A percentile compares a stretch with the other conserved stretches of the same genome.
These are phyloP conservation scores for Hypericum perforatum DNA, from an alignment of 345 rosid species.

Conservation along the genomic window DNA sequence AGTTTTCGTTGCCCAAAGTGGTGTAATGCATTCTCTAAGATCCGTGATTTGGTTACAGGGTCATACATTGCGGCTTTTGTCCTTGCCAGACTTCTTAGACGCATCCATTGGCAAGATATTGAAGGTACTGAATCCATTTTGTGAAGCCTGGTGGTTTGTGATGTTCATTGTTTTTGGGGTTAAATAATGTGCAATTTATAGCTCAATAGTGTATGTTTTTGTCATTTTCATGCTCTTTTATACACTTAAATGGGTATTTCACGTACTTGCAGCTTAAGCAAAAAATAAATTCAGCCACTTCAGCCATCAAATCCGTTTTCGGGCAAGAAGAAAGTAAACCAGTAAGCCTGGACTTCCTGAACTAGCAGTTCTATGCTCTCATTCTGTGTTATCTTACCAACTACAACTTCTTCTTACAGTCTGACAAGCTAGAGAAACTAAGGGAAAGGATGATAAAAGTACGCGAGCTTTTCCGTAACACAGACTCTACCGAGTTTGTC, in stretches of 20 bases:
- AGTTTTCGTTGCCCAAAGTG: constrained; percentile 3
- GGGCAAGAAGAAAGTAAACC: constrained; percentile 57
- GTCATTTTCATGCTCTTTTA: background rate
- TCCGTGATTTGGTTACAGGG: constrained; percentile 42
- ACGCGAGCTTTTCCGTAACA: constrained; percentile 84
- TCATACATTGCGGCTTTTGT: constrained; percentile 79
- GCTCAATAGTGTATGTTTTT: background rate
- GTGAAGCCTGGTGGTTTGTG: background rate
- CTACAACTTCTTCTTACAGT: constrained; percentile 24
- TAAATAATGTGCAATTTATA: background rate
- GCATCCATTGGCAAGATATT: constrained; percentile 95
- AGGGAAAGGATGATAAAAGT: constrained; percentile 98
- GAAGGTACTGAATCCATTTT: constrained; percentile 40
- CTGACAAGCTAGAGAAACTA: constrained; percentile 71
- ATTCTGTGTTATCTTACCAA: background rate
- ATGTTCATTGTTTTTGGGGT: background rate
- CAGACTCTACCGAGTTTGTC: constrained; percentile 84
- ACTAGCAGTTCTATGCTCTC: constrained; percentile 8
- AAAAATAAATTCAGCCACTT: constrained; percentile 83
- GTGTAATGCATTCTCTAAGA: constrained; percentile 6
- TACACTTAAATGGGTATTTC: constrained; percentile 6
- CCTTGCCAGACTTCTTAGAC: constrained; percentile 91
- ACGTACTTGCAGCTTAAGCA: constrained; percentile 62
- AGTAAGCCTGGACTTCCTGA: constrained; percentile 36
- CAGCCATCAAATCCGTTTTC: constrained; percentile 91